These are phyloP conservation scores for Metschnikowia dekortorum DNA, from an alignment of 805 yeast species.

Conservation along the genomic window DNA sequence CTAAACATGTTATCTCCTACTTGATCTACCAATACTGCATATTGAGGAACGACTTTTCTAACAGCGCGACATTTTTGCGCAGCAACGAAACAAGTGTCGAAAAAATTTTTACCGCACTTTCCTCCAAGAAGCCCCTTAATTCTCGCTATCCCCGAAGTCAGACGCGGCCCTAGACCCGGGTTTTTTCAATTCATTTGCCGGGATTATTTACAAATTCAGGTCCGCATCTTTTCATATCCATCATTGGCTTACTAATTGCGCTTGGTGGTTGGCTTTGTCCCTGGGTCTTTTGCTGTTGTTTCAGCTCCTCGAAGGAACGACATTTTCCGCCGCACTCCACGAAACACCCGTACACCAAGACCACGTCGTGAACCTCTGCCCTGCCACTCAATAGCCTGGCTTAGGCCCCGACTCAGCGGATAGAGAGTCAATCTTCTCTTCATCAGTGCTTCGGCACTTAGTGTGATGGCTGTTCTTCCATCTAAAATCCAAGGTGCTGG, in stretches of 20 bases:
- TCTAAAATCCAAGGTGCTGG: slow-evolving; percentile 31
- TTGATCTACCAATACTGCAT: not conserved
- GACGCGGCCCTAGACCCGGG: slow-evolving; percentile 4
- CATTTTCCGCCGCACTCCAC: slow-evolving; percentile 15
- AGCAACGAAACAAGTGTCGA: slow-evolving; percentile 5
- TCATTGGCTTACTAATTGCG: not conserved
- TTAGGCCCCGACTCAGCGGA: slow-evolving; percentile 1
- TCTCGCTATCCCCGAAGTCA: not conserved
- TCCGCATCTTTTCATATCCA: not conserved
- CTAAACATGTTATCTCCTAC: not conserved
- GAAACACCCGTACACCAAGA: slow-evolving; percentile 24
- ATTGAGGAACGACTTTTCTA: not conserved
- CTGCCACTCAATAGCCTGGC: not conserved
- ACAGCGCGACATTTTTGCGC: slow-evolving; percentile 16
- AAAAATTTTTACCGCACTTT: slow-evolving; percentile 16
- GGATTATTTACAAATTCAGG: not conserved
- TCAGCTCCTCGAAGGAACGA: slow-evolving; percentile 13
- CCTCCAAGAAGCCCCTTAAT: slow-evolving; percentile 13
- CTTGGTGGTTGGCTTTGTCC: slow-evolving; percentile 1
- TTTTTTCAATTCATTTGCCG: not conserved
- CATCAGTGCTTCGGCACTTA: slow-evolving; percentile 12
- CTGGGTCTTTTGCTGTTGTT: slow-evolving; percentile 9
- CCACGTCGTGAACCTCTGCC: not conserved
- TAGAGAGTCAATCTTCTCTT: not conserved
- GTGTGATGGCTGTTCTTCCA: slow-evolving; percentile 38